Percentiles rank a stretch among this genome's conserved stretches.
These are phyloP conservation scores for Candida suzukii DNA, from an alignment of 805 yeast genomes.

Conservation along the genomic window DNA sequence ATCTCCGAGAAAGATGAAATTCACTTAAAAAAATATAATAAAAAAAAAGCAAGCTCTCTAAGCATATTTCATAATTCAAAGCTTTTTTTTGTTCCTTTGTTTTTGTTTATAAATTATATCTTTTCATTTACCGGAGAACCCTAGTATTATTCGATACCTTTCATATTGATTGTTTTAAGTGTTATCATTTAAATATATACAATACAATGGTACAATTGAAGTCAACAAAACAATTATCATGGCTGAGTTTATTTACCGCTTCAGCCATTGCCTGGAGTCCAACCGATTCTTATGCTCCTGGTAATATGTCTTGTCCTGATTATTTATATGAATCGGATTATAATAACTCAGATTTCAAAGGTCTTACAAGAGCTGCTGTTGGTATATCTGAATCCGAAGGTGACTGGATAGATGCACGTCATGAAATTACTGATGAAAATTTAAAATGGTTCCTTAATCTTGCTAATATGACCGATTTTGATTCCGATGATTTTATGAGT, in stretches of 20 bases:
- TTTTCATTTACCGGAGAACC: too few relatives aligned
- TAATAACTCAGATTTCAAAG: slow-evolving; percentile 9
- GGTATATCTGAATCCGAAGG: slow-evolving; percentile 38
- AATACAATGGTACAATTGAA: neutral
- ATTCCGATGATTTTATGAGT: slow-evolving; percentile 35
- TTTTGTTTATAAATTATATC: too few relatives aligned
- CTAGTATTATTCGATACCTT: too few relatives aligned
- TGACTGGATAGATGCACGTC: slow-evolving; percentile 46
- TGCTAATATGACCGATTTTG: slow-evolving; percentile 40
- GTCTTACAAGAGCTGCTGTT: slow-evolving; percentile 39
- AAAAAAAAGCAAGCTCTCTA: too few relatives aligned
- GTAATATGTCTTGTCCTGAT: slow-evolving; percentile 46
- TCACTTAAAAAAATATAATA: too few relatives aligned
- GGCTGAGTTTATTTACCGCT: neutral
- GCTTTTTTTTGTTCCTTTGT: too few relatives aligned
- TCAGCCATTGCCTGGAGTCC: slow-evolving; percentile 40
- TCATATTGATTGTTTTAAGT: too few relatives aligned
- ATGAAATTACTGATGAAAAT: slow-evolving; percentile 36
- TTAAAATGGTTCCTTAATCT: slow-evolving; percentile 38
- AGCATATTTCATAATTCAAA: too few relatives aligned
- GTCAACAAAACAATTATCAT: neutral
- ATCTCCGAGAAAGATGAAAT: too few relatives aligned
- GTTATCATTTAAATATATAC: neutral
- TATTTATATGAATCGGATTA: slow-evolving; percentile 14
- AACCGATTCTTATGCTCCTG: slow-evolving; percentile 56